Evolutionary conservation across 1,139 yeast species (phyloP), one percentile per base, ranked within the genome.

Genomic region (Cylindricascospora bacillispora): DNA sequence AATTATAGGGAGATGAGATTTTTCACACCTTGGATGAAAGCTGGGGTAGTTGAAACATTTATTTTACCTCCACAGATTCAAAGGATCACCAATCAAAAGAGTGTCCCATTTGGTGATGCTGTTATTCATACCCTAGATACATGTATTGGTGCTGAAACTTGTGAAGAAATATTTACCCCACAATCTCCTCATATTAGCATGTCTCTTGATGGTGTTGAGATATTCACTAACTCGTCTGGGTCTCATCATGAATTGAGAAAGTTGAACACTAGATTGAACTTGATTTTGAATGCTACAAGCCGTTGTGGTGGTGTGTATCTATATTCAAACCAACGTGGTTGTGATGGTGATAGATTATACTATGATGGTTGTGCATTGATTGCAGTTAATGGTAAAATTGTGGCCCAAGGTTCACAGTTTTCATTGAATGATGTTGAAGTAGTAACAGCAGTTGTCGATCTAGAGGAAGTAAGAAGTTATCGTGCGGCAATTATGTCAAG

Each of bases 351-450:
- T 52, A 67, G 99, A 36, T 60, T 89, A 31, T 89, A 92, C 55
- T 89, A 89, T 49, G 99, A 89, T 56, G 99, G 99, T 1, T 82
- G 95, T 59, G 95, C 98, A 0, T 63, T 83, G 47, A 89, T 92
- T 52, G 82, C 86, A 5, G 83, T 86, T 30, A 89, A 92, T 52
- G 98, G 98, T 24, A 60, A 73, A 35, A 74, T 89, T 38, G 78
- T 89, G 6, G 95, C 95, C 0, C 98, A 89, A 54, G 97, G 93
- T 1, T 64, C 80, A 1, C 98, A 89, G 54, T 89, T 89, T 46
- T 75, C 93, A 1, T 60, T 89, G 34, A 65, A 70, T 26, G 99
- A 89, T 45, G 95, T 92, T 13, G 98, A 89, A 54, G 97, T 89
- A 6, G 65, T 89, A 17, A 66, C 86, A 14, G 98, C 98, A 1